Evolutionary conservation across 257 asterid species (phyloP).

Genomic region (Fraxinus americana): DNA sequence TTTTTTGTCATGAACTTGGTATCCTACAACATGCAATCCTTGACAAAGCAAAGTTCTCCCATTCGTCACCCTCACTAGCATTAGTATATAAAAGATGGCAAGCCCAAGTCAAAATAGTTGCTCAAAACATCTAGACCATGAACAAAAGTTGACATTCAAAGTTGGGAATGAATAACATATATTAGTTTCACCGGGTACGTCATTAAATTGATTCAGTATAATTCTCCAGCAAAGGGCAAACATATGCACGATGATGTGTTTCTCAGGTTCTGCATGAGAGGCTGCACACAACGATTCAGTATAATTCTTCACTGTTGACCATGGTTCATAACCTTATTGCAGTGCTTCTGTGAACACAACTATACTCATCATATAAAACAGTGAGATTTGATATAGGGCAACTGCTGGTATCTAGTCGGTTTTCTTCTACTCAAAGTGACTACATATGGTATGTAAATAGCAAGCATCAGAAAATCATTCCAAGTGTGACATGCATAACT

Average conservation of each 20-base stretch:
- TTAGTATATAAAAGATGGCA: not conserved
- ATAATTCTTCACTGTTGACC: not conserved
- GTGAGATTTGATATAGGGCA: not conserved
- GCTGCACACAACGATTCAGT: not conserved
- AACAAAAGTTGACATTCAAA: not conserved
- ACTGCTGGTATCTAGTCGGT: not conserved
- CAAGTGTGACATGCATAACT: not conserved
- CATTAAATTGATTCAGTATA: not conserved
- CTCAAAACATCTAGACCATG: not conserved
- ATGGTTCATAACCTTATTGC: not conserved
- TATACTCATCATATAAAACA: not conserved
- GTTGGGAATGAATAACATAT: not conserved
- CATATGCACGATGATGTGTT: not conserved
- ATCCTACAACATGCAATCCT: not conserved
- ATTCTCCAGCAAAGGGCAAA: not conserved
- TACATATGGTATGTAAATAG: not conserved
- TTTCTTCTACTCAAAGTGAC: not conserved
- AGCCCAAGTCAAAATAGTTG: constrained; percentile 1
- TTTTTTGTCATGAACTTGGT: not conserved
- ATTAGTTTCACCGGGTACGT: not conserved
- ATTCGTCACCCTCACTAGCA: not conserved
- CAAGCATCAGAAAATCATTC: not conserved
- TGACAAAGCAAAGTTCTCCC: not conserved
- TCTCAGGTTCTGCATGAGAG: not conserved
- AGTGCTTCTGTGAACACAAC: constrained; percentile 3